Evolutionary conservation across 768 basidiomycete species (phyloP).

Genomic region (Suillus clintonianus): DNA sequence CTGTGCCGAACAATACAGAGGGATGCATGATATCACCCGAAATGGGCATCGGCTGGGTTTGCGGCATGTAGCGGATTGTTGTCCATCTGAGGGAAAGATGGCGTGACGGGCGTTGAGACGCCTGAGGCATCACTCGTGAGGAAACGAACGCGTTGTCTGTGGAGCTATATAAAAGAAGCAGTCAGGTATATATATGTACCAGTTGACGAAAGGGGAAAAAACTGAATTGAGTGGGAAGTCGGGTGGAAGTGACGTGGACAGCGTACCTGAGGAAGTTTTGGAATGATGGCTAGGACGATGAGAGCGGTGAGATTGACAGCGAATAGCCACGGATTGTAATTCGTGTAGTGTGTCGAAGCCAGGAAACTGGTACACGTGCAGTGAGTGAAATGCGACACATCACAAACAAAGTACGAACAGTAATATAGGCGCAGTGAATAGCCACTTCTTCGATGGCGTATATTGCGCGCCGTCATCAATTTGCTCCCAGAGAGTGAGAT

Average conservation of each 20-base stretch:
- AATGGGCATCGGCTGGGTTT: slow-evolving; percentile 51
- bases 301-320: slow-evolving; percentile 84
- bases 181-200: slow-evolving; percentile 1
- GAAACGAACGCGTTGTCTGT: slow-evolving; percentile 81
- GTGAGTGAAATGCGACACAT: not conserved
- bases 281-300: slow-evolving; percentile 78
- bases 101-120: slow-evolving; percentile 63
- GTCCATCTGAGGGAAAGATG: slow-evolving; percentile 58
- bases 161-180: slow-evolving; percentile 50
- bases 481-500: slow-evolving; percentile 98
- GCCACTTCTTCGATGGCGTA: slow-evolving; percentile 97
- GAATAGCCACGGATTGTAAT: slow-evolving; percentile 94
- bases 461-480: slow-evolving; percentile 99
- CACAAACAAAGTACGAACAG: slow-evolving; percentile 57
- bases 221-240: slow-evolving; percentile 12
- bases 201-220: slow-evolving; percentile 12
- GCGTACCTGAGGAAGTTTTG: slow-evolving; percentile 91
- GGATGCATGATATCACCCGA: slow-evolving; percentile 26
- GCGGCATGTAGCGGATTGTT: slow-evolving; percentile 29
- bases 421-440: slow-evolving; percentile 83
- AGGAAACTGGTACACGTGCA: slow-evolving; percentile 66
- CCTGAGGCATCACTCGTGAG: slow-evolving; percentile 67
- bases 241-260: not conserved
- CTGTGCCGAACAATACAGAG: not conserved
- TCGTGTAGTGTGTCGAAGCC: slow-evolving; percentile 96